phyloP scores from a whole-genome alignment of 164 flowering plant genomes.

The Vitis labrusca region DNA sequence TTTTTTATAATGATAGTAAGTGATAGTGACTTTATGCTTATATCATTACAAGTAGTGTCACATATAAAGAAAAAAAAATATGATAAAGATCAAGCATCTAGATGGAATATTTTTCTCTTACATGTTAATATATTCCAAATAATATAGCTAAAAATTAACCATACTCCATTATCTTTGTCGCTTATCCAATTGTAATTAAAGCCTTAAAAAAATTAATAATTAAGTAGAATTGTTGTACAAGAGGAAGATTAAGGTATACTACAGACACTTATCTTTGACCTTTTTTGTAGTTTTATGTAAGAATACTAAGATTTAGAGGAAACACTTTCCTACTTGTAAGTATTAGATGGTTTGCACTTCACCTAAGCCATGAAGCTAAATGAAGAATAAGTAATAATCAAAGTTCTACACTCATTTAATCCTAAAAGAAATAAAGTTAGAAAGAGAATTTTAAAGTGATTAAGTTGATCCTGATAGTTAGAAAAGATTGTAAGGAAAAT shows the following conservation, averaged over 20 bases:
- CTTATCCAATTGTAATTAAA: conserved; percentile 31
- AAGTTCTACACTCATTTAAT: too few species aligned
- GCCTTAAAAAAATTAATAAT: conserved; percentile 14
- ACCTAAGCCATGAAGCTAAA: conserved; percentile 18
- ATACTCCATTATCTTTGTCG: conserved; percentile 30
- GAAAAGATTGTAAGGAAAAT: conserved; percentile 39
- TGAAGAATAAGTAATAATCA: neutral
- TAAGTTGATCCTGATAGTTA: conserved; percentile 15
- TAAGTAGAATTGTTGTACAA: too few species aligned
- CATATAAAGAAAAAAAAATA: too few species aligned
- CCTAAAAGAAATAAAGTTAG: neutral
- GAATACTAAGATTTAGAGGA: too few species aligned
- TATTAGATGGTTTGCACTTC: conserved; percentile 24
- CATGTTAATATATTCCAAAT: conserved; percentile 15
- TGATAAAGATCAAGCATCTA: too few species aligned
- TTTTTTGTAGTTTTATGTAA: too few species aligned
- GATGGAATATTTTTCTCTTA: too few species aligned
- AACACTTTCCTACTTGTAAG: neutral
- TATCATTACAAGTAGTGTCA: too few species aligned
- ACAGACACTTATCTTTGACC: too few species aligned
- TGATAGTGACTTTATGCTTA: too few species aligned
- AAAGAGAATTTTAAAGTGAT: neutral
- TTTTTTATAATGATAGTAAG: too few species aligned
- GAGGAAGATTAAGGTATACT: too few species aligned
- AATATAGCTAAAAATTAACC: conserved; percentile 34